These are phyloP conservation scores for Berberis vulgaris DNA, from an alignment of 164 flowering plant species.

Conservation along the genomic window DNA sequence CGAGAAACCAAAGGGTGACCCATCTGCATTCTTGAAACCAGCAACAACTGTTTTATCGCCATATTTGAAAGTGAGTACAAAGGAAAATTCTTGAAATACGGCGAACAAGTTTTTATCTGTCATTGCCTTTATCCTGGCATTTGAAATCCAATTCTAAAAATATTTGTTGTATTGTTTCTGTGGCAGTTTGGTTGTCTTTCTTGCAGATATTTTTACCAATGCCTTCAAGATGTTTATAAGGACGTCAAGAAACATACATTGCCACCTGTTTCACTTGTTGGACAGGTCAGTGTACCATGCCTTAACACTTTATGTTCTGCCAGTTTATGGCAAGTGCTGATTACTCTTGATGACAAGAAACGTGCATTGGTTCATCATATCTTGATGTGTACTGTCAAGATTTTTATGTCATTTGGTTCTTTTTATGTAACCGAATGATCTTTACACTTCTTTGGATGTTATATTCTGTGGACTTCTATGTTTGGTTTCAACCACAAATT, in stretches of 20 bases:
- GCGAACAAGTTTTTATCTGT: not conserved
- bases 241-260: slow-evolving; percentile 54
- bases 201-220: slow-evolving; percentile 82
- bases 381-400: too few species aligned
- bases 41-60: slow-evolving; percentile 94
- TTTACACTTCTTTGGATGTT: too few species aligned
- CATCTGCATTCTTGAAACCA: slow-evolving; percentile 78
- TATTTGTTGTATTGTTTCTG: not conserved
- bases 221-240: slow-evolving; percentile 53
- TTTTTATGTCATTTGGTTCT: too few species aligned
- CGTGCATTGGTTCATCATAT: too few species aligned
- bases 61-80: slow-evolving; percentile 75
- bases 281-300: slow-evolving; percentile 38
- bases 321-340: slow-evolving; percentile 5
- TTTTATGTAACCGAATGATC: too few species aligned
- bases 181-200: slow-evolving; percentile 91
- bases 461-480: too few species aligned
- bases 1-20: slow-evolving; percentile 96
- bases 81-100: not conserved
- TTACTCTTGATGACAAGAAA: not conserved
- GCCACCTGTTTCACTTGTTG: slow-evolving; percentile 67
- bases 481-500: too few species aligned
- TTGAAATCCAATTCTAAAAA: not conserved
- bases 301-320: not conserved
- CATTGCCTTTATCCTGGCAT: not conserved